phyloP scores from a whole-genome alignment of 169 alveolate species.

The Eimeria maxima region DNA sequence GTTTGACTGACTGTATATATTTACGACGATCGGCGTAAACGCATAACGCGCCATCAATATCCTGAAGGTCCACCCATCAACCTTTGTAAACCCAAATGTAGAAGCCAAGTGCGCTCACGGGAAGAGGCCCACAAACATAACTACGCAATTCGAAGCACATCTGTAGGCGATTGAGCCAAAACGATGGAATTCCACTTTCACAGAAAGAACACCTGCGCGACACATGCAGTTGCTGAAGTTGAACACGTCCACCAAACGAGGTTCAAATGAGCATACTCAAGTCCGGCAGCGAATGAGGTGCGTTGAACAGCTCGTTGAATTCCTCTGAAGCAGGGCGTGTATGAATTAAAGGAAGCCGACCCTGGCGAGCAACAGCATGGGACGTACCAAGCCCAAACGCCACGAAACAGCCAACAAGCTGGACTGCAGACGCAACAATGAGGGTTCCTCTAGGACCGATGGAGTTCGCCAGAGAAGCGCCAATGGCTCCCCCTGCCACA shows the following conservation, averaged over 20 bases:
- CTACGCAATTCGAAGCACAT: slow-evolving; percentile 50
- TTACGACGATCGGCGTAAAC: slow-evolving; percentile 72
- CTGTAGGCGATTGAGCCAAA: slow-evolving; percentile 21
- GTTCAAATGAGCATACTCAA: slow-evolving; percentile 13
- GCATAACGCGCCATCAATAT: slow-evolving; percentile 81
- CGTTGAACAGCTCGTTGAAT: slow-evolving; percentile 60
- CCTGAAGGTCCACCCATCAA: neutral
- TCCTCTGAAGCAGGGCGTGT: slow-evolving; percentile 17
- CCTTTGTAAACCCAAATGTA: neutral
- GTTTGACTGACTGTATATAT: slow-evolving; percentile 46
- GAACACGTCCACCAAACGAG: neutral
- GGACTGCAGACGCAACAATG: slow-evolving; percentile 72
- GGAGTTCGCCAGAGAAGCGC: slow-evolving; percentile 54
- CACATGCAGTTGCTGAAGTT: neutral
- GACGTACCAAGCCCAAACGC: slow-evolving; percentile 74
- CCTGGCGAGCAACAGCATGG: neutral
- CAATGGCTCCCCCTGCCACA: slow-evolving; percentile 71
- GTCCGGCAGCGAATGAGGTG: slow-evolving; percentile 16
- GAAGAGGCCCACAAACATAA: slow-evolving; percentile 56
- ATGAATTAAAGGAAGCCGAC: neutral
- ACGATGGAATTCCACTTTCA: slow-evolving; percentile 45
- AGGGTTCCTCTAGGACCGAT: slow-evolving; percentile 80
- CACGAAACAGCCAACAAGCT: slow-evolving; percentile 72
- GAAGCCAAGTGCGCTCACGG: slow-evolving; percentile 37
- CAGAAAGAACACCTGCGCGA: slow-evolving; percentile 23